phyloP scores from a whole-genome alignment of 208 protist genomes.

The Leishmania guyanensis region DNA sequence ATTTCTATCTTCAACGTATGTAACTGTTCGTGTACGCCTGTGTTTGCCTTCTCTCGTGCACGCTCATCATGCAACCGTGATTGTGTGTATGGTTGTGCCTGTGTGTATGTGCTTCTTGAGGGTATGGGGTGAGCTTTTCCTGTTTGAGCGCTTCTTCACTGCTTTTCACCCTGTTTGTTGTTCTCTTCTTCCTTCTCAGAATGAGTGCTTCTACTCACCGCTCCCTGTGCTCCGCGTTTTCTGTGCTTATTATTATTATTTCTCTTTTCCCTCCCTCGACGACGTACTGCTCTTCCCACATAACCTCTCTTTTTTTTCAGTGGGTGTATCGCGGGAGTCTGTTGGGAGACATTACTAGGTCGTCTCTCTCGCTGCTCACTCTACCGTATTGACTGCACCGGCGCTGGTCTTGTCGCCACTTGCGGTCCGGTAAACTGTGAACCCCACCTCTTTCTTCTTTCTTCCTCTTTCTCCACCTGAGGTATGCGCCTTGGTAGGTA shows the following conservation, averaged over 20 bases:
- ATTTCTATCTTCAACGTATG: neutral
- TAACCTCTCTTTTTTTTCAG: neutral
- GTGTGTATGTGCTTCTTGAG: neutral
- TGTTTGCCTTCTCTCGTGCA: neutral
- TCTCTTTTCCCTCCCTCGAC: neutral
- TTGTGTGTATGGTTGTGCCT: conserved; percentile 1
- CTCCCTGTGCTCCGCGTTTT: neutral
- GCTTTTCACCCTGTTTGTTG: neutral
- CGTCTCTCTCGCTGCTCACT: neutral
- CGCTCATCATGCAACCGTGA: neutral
- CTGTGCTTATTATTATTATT: neutral
- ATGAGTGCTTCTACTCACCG: neutral
- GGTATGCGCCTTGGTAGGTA: neutral
- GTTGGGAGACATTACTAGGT: neutral
- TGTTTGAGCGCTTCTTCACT: neutral
- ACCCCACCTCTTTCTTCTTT: too few relatives aligned
- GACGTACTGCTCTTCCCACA: neutral
- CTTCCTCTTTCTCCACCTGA: neutral
- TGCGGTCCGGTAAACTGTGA: neutral
- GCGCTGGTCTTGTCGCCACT: neutral
- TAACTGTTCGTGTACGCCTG: neutral
- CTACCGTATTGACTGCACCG: neutral
- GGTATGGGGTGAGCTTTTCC: too few relatives aligned
- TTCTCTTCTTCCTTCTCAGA: neutral
- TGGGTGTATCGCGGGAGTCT: neutral